Conservation (phyloP, 164 flowering plant species). For the Magnolia sinica region DNA sequence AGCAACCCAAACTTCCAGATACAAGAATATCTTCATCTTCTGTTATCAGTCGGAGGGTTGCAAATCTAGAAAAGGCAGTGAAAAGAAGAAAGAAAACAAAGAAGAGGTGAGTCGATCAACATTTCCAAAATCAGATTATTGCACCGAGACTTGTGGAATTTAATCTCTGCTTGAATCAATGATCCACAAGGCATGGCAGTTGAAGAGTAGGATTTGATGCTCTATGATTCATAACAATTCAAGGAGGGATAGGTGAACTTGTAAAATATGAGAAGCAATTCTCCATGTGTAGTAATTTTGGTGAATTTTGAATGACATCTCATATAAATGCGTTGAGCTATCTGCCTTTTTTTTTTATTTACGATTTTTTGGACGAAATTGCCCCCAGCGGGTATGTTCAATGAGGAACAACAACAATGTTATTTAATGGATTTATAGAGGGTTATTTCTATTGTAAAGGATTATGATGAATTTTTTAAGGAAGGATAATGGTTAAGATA, state of each 20-base stretch:
- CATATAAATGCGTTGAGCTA: too few relatives aligned
- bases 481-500: too few relatives aligned
- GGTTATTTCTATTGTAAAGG: too few relatives aligned
- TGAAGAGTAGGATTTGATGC: neutral
- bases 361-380: too few relatives aligned
- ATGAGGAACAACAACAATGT: too few relatives aligned
- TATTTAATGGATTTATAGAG: too few relatives aligned
- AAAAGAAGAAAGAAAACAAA: constrained; percentile 12
- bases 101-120: neutral
- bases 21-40: constrained; percentile 11
- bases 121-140: neutral
- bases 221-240: too few relatives aligned
- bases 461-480: too few relatives aligned
- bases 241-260: neutral
- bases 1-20: neutral
- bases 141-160: neutral
- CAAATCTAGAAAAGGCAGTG: constrained; percentile 12
- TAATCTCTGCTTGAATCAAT: neutral
- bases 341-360: too few relatives aligned
- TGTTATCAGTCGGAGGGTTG: constrained; percentile 13
- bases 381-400: too few relatives aligned
- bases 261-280: neutral
- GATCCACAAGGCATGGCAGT: neutral
- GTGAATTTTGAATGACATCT: neutral
- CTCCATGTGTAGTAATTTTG: neutral